These are phyloP conservation scores for Paramecium sexaurelia DNA, from an alignment of 73 alveolate species.

Conservation along the genomic window DNA sequence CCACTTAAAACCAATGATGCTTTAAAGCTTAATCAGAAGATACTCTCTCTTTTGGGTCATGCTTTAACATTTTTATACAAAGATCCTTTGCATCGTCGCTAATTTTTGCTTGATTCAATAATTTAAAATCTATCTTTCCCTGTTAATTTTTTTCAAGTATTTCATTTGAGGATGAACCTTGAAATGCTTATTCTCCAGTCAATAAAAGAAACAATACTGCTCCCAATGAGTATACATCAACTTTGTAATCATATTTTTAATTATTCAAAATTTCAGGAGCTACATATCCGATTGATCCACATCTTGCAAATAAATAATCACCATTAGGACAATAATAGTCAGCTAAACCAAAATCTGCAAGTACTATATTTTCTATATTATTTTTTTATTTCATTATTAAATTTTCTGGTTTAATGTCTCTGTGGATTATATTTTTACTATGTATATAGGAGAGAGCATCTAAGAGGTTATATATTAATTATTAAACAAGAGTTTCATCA, in stretches of 20 bases:
- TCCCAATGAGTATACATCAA: conserved; percentile 83
- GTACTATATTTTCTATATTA: not conserved
- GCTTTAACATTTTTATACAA: not conserved
- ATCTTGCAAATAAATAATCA: conserved; percentile 29
- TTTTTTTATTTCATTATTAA: not conserved
- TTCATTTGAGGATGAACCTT: not conserved
- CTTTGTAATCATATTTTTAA: conserved; percentile 68
- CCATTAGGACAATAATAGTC: not conserved
- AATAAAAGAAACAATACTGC: conserved; percentile 73
- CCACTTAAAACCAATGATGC: not conserved
- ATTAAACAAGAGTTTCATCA: not conserved
- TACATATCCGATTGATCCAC: conserved; percentile 81
- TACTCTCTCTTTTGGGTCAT: not conserved
- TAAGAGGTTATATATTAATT: not conserved
- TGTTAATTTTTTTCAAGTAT: not conserved
- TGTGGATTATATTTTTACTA: not conserved
- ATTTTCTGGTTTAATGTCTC: conserved; percentile 55
- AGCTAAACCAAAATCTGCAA: conserved; percentile 48
- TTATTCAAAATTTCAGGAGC: conserved; percentile 86
- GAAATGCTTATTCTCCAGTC: conserved; percentile 55
- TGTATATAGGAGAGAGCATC: not conserved
- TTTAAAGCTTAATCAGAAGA: not conserved
- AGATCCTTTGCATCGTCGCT: not conserved
- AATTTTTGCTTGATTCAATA: not conserved
- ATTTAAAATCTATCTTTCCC: not conserved